These are phyloP conservation scores for Cryptosporidium meleagridis DNA, from an alignment of 169 alveolate genomes.

Conservation along the genomic window DNA sequence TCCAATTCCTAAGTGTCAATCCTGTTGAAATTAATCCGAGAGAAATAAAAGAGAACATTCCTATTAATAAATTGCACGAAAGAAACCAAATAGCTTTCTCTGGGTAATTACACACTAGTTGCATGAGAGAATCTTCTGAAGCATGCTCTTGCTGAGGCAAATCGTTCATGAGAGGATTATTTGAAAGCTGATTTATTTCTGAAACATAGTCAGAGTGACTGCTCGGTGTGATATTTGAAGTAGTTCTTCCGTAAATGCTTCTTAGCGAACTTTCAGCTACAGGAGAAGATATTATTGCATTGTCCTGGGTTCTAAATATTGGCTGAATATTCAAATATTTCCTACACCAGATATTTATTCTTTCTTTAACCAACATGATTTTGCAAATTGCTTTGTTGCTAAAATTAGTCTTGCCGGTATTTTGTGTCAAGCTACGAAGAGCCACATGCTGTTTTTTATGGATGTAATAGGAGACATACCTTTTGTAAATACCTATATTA, in stretches of 20 bases:
- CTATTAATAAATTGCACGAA: neutral
- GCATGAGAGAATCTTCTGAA: conserved; percentile 60
- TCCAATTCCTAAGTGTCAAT: neutral
- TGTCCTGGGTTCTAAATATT: conserved; percentile 2
- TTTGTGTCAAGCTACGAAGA: conserved; percentile 2
- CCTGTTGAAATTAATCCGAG: conserved; percentile 23
- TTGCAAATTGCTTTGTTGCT: neutral
- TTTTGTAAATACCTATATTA: neutral
- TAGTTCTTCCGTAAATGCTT: conserved; percentile 2
- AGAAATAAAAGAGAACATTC: conserved; percentile 17
- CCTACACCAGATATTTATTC: conserved; percentile 36
- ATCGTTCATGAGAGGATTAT: neutral
- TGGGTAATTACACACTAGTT: conserved; percentile 55
- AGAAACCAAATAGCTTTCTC: conserved; percentile 62
- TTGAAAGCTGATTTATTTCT: neutral
- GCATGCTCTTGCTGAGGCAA: neutral
- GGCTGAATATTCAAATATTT: conserved; percentile 42
- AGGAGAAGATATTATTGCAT: conserved; percentile 20
- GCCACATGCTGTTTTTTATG: conserved; percentile 66
- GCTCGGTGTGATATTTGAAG: neutral
- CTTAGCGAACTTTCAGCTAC: conserved; percentile 31
- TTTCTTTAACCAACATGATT: conserved; percentile 61
- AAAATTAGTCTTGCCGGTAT: neutral
- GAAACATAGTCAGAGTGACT: neutral
- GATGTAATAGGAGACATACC: conserved; percentile 49